These are phyloP conservation scores for Ustilago sp. DNA, from an alignment of 1,284 basidiomycete species.

Conservation along the genomic window DNA sequence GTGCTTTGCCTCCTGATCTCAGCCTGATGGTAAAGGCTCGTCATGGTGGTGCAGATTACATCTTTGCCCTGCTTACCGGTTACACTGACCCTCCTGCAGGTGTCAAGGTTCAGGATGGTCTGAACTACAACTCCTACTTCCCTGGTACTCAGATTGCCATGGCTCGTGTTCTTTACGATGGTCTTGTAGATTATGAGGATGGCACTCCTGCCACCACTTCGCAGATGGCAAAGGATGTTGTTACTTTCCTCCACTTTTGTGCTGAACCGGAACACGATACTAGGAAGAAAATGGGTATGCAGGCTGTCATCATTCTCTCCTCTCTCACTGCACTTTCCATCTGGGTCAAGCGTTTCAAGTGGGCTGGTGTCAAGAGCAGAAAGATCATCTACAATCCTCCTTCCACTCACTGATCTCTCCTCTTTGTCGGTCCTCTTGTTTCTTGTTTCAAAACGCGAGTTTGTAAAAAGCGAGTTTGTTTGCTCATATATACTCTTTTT, in stretches of 20 bases:
- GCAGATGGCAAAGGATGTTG: constrained; percentile 99
- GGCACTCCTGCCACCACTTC: constrained; percentile 95
- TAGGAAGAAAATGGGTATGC: constrained; percentile 92
- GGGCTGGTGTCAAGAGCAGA: constrained; percentile 62
- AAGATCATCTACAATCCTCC: constrained; percentile 66
- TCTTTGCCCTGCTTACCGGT: constrained; percentile 96
- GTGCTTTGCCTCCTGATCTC: constrained; percentile 96
- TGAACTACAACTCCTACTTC: constrained; percentile 71
- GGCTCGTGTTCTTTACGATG: constrained; percentile 96
- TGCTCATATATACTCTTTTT: constrained; percentile 4
- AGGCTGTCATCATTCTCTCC: constrained; percentile 63
- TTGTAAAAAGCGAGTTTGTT: background rate
- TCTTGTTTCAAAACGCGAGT: background rate
- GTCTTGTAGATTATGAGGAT: constrained; percentile 69
- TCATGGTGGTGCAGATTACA: constrained; percentile 95
- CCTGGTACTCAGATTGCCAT: constrained; percentile 84
- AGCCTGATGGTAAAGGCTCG: constrained; percentile 98
- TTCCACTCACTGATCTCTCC: constrained; percentile 30
- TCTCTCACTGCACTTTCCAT: constrained; percentile 57
- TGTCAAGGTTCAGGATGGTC: constrained; percentile 83
- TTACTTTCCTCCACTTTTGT: constrained; percentile 80
- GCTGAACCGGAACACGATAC: constrained; percentile 97
- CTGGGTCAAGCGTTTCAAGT: constrained; percentile 67
- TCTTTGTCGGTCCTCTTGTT: background rate
- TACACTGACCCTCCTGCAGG: constrained; percentile 97